Percentiles rank a stretch among this genome's conserved stretches.
Evolutionary conservation across 1,139 yeast genomes (phyloP).

Genomic region (Protomyces lactucae-debilis): DNA sequence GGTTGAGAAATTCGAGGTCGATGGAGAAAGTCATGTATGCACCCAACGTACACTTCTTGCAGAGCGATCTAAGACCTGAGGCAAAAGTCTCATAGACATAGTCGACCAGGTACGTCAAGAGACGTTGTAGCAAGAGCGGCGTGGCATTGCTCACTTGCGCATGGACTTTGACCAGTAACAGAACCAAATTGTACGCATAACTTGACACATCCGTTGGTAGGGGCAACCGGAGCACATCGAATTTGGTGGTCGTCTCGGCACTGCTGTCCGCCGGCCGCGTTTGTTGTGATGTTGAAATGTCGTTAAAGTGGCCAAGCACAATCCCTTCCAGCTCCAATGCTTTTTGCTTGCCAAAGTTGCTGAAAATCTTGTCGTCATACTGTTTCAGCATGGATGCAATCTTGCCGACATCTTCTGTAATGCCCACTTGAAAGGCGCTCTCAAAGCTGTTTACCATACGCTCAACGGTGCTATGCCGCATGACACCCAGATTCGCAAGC

Average conservation of each 20-base stretch:
- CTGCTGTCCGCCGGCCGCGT: constrained; percentile 45
- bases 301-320: constrained; percentile 44
- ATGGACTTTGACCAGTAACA: constrained; percentile 52
- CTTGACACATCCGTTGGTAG: constrained; percentile 45
- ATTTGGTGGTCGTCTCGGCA: constrained; percentile 45
- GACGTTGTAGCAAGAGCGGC: constrained; percentile 45
- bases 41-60: constrained; percentile 39
- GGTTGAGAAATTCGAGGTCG: constrained; percentile 41
- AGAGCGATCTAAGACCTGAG: background rate
- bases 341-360: constrained; percentile 46
- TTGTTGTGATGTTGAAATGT: constrained; percentile 47
- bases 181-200: constrained; percentile 51
- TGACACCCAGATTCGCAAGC: constrained; percentile 50
- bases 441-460: constrained; percentile 49
- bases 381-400: constrained; percentile 47
- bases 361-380: constrained; percentile 52
- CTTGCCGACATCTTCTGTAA: constrained; percentile 43
- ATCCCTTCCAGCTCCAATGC: background rate
- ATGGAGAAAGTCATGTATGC: constrained; percentile 43
- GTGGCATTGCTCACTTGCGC: constrained; percentile 50
- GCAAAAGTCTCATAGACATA: constrained; percentile 33
- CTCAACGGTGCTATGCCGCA: constrained; percentile 48
- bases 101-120: constrained; percentile 48
- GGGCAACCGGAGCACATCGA: constrained; percentile 30
- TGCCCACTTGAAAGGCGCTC: constrained; percentile 45